Evolutionary conservation across 78 protist genomes (phyloP).

Genomic region (Dictyostelium firmibasis): DNA sequence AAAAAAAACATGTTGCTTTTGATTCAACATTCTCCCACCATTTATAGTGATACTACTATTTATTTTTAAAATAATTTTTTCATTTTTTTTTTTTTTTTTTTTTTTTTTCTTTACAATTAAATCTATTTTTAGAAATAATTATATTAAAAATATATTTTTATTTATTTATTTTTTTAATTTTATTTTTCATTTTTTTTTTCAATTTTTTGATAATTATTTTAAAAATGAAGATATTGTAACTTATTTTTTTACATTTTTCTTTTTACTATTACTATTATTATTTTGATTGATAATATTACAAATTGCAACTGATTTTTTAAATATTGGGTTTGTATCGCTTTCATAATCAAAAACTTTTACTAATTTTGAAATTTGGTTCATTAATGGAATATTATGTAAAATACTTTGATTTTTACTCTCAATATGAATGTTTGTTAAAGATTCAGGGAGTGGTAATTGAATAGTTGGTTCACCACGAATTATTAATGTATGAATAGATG

Average conservation of each 20-base stretch:
- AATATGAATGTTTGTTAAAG: not conserved
- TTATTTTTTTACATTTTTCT: not conserved
- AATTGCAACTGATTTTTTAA: not conserved
- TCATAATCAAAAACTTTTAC: not conserved
- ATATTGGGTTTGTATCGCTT: not conserved
- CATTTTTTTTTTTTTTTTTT: not conserved
- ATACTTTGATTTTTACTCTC: not conserved
- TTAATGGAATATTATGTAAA: not conserved
- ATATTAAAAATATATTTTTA: too few species aligned
- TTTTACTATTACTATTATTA: not conserved
- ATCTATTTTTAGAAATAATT: too few species aligned
- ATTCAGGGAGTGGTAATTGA: slow-evolving; percentile 1
- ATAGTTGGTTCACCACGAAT: slow-evolving; percentile 8
- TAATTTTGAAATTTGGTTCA: not conserved
- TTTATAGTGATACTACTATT: not conserved
- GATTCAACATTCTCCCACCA: not conserved
- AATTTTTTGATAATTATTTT: not conserved
- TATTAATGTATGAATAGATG: not conserved
- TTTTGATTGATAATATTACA: not conserved
- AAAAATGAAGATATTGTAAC: too few species aligned
- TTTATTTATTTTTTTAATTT: not conserved
- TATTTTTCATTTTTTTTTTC: not conserved
- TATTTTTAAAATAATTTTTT: too few species aligned
- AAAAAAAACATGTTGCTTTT: not conserved
- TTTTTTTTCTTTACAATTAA: too few species aligned